Base-by-base conservation (phyloP, 352 stramenopile species). In the Globisporangium radiosum region DNA sequence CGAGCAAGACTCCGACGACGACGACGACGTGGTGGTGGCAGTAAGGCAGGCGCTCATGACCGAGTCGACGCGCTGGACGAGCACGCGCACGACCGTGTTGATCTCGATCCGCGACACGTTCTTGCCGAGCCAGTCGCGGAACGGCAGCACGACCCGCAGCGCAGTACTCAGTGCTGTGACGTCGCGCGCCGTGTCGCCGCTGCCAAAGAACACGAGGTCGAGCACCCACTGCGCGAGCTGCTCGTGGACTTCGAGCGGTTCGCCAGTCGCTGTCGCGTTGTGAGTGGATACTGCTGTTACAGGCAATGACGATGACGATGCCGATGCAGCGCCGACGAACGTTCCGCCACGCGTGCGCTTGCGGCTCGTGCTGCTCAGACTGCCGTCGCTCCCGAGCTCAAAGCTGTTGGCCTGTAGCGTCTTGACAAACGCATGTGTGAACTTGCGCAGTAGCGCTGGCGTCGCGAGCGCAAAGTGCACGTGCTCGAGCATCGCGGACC, bases 1-100 rank as follows among this genome's bases (percentile, higher is more conserved):
- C 61, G 5, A 9, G 10, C 14, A 4, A 0, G 54, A 63, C 51
- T 10, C 45, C 10, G 45, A 4, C 2, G 54, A 63, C 51, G 14
- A 59, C 40, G 4, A 33, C 25, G 50, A 7, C 37, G 48, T 60
- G 8, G 73, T 57, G 4, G 69, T 72, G 5, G 72, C 65, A 8
- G 63, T 64, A 15, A 76, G 69, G 1, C 63, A 36, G 15, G 5
- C 70, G 19, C 67, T 84, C 55, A 82, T 55, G 45, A 78, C 51
- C 33, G 70, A 68, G 65, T 80, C 71, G n/a, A 86, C 56, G 51
- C 70, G 67, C 63, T 86, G 73, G 51, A 77, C 50, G 40, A 86
- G 49, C 5, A 71, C 62, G 52, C 68, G 66, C 33, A 73, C 77
- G 45, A 82, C 65, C 5, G 65, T 58, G 39, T 75, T 70, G 39